Evolutionary conservation across 306 rosid genomes (phyloP), one percentile per base, ranked within the genome.

Genomic region (Carpinus fangiana): DNA sequence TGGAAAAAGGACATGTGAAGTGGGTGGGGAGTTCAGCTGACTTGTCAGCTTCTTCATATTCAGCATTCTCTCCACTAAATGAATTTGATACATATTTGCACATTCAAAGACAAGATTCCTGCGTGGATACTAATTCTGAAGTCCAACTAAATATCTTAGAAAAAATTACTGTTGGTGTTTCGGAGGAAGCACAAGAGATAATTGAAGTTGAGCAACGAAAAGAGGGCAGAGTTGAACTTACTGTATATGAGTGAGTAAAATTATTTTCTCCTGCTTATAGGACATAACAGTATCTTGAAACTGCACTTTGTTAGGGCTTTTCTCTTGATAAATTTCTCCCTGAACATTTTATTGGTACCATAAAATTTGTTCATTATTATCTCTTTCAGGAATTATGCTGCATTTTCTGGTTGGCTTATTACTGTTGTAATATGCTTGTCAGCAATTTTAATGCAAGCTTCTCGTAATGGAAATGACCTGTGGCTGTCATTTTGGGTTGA

Each of bases 401-500:
- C 82, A 70, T 95, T 86, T 82, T 87, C 89, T 82, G 93, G 98
- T 77, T 85, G 92, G 91, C 73, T 85, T 80, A 86, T 92, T 60
- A 83, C 93, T 41, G 77, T 81, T 80, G 75, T 90, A 76, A 91
- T 92, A 80, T 87, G 90, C 84, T 79, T 88, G 59, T 92, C 98
- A 48, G 97, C 98, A 80, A 78, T 89, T 80, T 72, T 95, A 73
- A 95, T 95, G 98, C 98, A 95, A 90, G 97, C 91, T 81, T 89
- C 97, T 50, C 97, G 97, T 74, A 92, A 91, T 75, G 98, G 98
- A 74, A 95, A 92, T 85, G 98, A 95, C 89, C 82, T 95, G 82
- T 95, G 98, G 98, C 75, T 95, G 34, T 95, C 98, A 72, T 88
- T 79, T 81, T 95, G 98, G 98, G 98, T 95, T 73, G 98, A 95